phyloP scores from a whole-genome alignment of 129 eudicot species.

The Flaveria bidentis region DNA sequence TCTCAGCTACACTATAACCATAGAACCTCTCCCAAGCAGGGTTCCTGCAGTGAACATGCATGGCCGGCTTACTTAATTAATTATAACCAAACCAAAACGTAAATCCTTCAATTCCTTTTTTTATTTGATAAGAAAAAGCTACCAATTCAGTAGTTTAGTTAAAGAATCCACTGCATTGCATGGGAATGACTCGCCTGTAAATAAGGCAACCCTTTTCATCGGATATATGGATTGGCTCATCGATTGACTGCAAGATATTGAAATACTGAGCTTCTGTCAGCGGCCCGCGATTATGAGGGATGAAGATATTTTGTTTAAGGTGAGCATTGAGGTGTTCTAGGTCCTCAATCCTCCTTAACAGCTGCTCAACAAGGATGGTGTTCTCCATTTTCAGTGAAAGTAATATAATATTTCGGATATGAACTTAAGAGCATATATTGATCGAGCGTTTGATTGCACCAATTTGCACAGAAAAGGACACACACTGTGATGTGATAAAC shows the following conservation, averaged over 20 bases:
- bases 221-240: slow-evolving; percentile 70
- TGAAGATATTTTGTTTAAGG: slow-evolving; percentile 64
- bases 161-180: background rate
- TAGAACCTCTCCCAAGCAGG: slow-evolving; percentile 61
- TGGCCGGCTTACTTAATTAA: too few species aligned
- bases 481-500: too few species aligned
- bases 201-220: slow-evolving; percentile 43
- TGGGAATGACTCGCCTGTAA: slow-evolving; percentile 59
- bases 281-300: slow-evolving; percentile 38
- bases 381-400: background rate
- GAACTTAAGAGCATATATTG: background rate
- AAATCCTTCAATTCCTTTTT: too few species aligned
- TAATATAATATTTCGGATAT: background rate
- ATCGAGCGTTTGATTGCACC: background rate
- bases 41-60: slow-evolving; percentile 49
- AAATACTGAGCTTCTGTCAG: slow-evolving; percentile 55
- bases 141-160: too few species aligned
- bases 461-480: background rate
- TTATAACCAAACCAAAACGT: background rate
- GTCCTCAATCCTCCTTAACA: slow-evolving; percentile 68
- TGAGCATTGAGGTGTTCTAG: slow-evolving; percentile 67
- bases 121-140: too few species aligned
- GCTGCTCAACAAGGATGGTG: slow-evolving; percentile 41
- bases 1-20: slow-evolving; percentile 64
- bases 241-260: slow-evolving; percentile 79